Percentiles rank a stretch among this genome's conserved stretches.
Evolutionary conservation across 331 rosid genomes (phyloP).

Genomic region (Stylosanthes scabra): DNA sequence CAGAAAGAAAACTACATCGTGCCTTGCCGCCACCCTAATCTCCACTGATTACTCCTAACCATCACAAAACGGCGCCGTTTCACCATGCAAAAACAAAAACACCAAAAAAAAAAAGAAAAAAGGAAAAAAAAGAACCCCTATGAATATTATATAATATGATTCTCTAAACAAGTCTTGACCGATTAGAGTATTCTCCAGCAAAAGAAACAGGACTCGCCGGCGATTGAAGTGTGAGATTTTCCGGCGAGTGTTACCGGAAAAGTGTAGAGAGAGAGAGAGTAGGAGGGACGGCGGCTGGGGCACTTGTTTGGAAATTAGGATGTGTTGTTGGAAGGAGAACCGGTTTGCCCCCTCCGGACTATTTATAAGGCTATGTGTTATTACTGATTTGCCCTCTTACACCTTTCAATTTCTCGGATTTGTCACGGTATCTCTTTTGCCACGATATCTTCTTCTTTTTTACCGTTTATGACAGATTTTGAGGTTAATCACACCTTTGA

Average conservation of each 20-base stretch:
- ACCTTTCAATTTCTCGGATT: slow-evolving; percentile 35
- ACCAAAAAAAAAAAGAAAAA: neutral
- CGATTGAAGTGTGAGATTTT: neutral
- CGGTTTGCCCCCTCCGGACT: slow-evolving; percentile 34
- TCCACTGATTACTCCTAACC: slow-evolving; percentile 41
- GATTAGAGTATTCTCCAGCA: slow-evolving; percentile 7
- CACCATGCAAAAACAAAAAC: slow-evolving; percentile 55
- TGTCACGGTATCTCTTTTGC: slow-evolving; percentile 47
- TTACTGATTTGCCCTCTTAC: slow-evolving; percentile 48
- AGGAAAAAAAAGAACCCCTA: neutral
- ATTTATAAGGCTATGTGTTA: slow-evolving; percentile 35
- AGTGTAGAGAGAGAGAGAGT: slow-evolving; percentile 28
- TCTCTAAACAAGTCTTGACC: slow-evolving; percentile 4
- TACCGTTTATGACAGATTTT: slow-evolving; percentile 61
- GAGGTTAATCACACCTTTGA: slow-evolving; percentile 59
- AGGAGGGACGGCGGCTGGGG: slow-evolving; percentile 43
- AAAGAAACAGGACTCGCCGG: slow-evolving; percentile 14
- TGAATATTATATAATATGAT: neutral
- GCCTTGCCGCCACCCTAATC: slow-evolving; percentile 53
- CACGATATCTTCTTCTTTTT: slow-evolving; percentile 34
- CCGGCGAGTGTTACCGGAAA: slow-evolving; percentile 54
- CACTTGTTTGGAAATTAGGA: slow-evolving; percentile 39
- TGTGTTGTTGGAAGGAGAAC: slow-evolving; percentile 48
- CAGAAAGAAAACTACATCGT: slow-evolving; percentile 42
- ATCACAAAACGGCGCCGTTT: slow-evolving; percentile 59